Base-by-base conservation (phyloP, 2,329 filamentous ascomycete species). In the Neofusicoccum ribis region DNA sequence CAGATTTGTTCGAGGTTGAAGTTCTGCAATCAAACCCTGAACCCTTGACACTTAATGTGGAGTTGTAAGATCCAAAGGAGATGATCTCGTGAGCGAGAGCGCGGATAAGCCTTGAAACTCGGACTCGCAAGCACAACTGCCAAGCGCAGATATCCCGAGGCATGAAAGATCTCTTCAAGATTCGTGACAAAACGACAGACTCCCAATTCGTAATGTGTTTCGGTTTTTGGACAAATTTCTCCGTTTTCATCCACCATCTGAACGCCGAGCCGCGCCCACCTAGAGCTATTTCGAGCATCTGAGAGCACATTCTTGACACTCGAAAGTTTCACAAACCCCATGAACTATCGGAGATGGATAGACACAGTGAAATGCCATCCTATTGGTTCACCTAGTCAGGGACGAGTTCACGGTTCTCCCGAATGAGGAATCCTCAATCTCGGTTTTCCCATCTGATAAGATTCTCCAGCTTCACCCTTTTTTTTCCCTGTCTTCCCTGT, bases 391-490 rank as follows among this genome's bases (percentile, higher is more conserved):
- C 27, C 6, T 5, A 31, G 27, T 31, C 27, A 2, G 27, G 27
- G 6, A 31, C 27, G 27, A 31, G 6, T 31, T 7, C 5, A 31
- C 5, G 27, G 27, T 31, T 31, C 27, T 15, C n/a, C 41, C n/a
- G 6, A 15, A 12, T 17, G 14, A 44, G 7, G 15, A 44, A n/a
- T 17, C 12, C 34, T 23, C n/a, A n/a, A 37, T 54, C 34, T 54
- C 15, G 11, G 37, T 23, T 31, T 15, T 44, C 15, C 41, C 23
- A 60, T 60, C 56, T 36, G 56, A 60, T 60, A 60, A 60, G 56
- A 60, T 60, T 23, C 9, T 47, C 15, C 2, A 52, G 15, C 8
- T 37, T 11, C 34, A 15, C 14, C 27, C n/a, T 15, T 37, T 34
- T 20, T 20, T 11, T 20, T 14, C 5, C 27, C 27, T 31, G 5